These are phyloP conservation scores for Scenedesmus sp. DNA, from an alignment of 163 green algal genomes.

Conservation along the genomic window DNA sequence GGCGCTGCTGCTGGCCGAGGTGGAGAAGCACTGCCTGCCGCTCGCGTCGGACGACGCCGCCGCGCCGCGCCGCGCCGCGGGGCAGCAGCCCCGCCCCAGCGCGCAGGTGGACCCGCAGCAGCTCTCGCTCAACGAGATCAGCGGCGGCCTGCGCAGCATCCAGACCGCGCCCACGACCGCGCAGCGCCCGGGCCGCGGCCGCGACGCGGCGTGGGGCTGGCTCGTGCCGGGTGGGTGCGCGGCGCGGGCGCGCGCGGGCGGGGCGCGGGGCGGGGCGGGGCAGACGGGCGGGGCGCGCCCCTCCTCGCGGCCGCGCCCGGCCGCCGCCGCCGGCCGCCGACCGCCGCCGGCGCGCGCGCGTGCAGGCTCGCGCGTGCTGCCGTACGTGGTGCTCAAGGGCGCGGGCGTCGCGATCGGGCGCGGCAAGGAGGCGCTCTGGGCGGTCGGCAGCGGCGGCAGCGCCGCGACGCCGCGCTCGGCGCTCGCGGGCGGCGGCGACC, in stretches of 20 bases:
- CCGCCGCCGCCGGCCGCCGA: too few species aligned
- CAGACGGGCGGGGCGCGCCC: too few species aligned
- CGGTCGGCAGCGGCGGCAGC: constrained; percentile 24
- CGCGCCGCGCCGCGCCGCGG: too few species aligned
- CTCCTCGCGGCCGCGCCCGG: too few species aligned
- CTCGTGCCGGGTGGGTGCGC: constrained; percentile 50
- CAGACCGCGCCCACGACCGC: constrained; percentile 32
- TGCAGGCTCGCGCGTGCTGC: constrained; percentile 61
- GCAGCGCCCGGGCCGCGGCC: constrained; percentile 4
- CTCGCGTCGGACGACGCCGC: neutral
- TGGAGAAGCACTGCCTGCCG: constrained; percentile 36
- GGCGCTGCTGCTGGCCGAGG: constrained; percentile 42
- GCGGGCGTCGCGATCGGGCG: constrained; percentile 60
- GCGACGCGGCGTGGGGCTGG: constrained; percentile 59
- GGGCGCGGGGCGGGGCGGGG: too few species aligned
- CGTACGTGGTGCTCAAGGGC: constrained; percentile 67
- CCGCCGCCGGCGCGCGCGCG: too few species aligned
- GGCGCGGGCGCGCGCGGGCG: too few species aligned
- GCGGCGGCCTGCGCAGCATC: constrained; percentile 45
- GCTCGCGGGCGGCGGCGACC: constrained; percentile 40
- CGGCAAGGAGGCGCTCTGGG: constrained; percentile 57
- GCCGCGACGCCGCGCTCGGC: constrained; percentile 24
- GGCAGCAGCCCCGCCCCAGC: neutral
- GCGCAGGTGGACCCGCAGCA: constrained; percentile 17
- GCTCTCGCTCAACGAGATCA: constrained; percentile 42